These are phyloP conservation scores for Hymenoscyphus repandus DNA, from an alignment of 2,329 filamentous ascomycete genomes.

Conservation along the genomic window DNA sequence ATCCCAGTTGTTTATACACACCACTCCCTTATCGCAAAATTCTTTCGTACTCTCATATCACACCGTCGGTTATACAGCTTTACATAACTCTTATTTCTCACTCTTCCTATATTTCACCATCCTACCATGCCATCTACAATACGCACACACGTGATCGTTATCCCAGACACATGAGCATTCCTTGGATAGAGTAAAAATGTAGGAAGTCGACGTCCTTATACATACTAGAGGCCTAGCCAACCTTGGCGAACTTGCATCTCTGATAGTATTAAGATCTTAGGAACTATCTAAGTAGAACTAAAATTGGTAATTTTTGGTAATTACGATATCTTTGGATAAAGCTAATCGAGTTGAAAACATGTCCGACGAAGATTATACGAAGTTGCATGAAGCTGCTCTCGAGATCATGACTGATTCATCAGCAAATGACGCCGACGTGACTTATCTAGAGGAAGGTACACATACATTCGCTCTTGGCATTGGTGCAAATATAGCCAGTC, in stretches of 20 bases:
- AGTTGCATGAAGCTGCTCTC: slow-evolving; percentile 7
- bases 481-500: slow-evolving; percentile 30
- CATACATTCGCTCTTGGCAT: slow-evolving; percentile 21
- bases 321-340: slow-evolving; percentile 51
- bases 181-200: slow-evolving; percentile 15
- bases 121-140: too few species aligned
- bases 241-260: slow-evolving; percentile 24
- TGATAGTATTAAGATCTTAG: slow-evolving; percentile 25
- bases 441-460: slow-evolving; percentile 24
- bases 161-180: slow-evolving; percentile 23
- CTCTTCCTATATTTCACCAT: too few species aligned
- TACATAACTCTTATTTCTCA: too few species aligned
- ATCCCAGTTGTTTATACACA: too few species aligned
- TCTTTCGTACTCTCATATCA: too few species aligned
- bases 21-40: too few species aligned
- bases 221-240: slow-evolving; percentile 37
- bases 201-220: slow-evolving; percentile 32
- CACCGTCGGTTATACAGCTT: too few species aligned
- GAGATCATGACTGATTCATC: slow-evolving; percentile 11
- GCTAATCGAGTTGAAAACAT: slow-evolving; percentile 12
- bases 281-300: slow-evolving; percentile 44
- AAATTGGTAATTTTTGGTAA: slow-evolving; percentile 60
- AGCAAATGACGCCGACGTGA: slow-evolving; percentile 17
- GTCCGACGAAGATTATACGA: slow-evolving; percentile 17
- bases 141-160: slow-evolving; percentile 20